These are phyloP conservation scores for Calonectria hawksworthii DNA, from an alignment of 2,329 filamentous ascomycete species.

Conservation along the genomic window DNA sequence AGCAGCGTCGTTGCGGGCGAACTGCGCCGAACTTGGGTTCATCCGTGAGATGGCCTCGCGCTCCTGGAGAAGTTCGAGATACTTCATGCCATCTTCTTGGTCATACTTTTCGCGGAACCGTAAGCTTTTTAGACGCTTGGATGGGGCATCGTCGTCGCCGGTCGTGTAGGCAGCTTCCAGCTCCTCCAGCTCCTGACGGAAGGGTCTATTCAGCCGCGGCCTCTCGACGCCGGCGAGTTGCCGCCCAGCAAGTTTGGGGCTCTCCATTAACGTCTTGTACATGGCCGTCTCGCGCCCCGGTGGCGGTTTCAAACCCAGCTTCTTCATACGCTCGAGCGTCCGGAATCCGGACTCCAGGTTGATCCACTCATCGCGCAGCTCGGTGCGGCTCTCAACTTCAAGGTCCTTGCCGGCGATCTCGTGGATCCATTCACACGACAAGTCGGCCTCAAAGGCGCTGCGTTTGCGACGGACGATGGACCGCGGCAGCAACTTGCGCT, in stretches of 20 bases:
- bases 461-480: constrained; percentile 68
- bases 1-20: constrained; percentile 47
- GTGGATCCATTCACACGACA: constrained; percentile 70
- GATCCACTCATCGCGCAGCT: constrained; percentile 62
- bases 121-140: constrained; percentile 46
- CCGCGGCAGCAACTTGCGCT: constrained; percentile 71
- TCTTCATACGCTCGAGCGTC: constrained; percentile 62
- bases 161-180: constrained; percentile 49
- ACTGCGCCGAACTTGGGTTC: constrained; percentile 36
- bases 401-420: constrained; percentile 67
- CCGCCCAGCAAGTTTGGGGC: constrained; percentile 39
- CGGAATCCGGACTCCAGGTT: constrained; percentile 60
- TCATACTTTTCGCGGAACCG: constrained; percentile 46
- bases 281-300: constrained; percentile 56
- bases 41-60: constrained; percentile 47
- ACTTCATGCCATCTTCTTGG: constrained; percentile 36
- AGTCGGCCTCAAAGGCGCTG: constrained; percentile 70
- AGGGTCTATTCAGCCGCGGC: constrained; percentile 55
- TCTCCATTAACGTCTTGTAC: constrained; percentile 40
- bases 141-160: constrained; percentile 5
- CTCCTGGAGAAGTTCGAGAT: constrained; percentile 51
- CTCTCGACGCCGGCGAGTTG: constrained; percentile 48
- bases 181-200: constrained; percentile 57
- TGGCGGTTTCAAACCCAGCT: constrained; percentile 59
- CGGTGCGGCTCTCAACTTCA: constrained; percentile 43